Base-by-base conservation (phyloP, 306 rosid genomes). In the Hippophae tibetana region DNA sequence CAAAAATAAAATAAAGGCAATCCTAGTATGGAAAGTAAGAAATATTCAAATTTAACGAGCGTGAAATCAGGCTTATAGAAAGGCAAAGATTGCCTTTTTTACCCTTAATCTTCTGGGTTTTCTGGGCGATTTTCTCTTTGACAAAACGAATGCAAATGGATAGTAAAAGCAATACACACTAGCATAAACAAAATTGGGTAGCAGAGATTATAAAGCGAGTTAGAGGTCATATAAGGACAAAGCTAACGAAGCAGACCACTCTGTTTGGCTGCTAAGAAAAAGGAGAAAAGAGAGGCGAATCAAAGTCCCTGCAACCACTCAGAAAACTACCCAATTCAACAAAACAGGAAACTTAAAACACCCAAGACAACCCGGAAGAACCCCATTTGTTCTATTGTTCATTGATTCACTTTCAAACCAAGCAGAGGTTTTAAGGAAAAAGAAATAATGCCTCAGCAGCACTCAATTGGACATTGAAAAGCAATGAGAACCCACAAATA, bases 261-360 rank as follows among this genome's bases (percentile, higher is more conserved):
- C 68, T 50, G 64, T 60, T 67, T 74, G 69, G 69, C 13, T 67
- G 57, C 57, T 47, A 38, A 68, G 72, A 74, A 60, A 67, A 57
- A 61, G 11, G 44, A 48, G 64, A 13, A 38, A 52, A 6, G 67
- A 52, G 11, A 57, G 40, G 46, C 60, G 5, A 12, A 46, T 14
- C 42, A 58, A 31, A 51, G 27, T 13, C 40, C 43, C 48, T 25
- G 5, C 10, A 14, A 46, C 13, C 13, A 12, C 41, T 7, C 7
- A 3, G 47, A 46, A 54, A 27, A 58, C 13, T 9, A 3, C 11
- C 58, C 64, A 57, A 55, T 57, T 57, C 42, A 60, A 47, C 10
- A 44, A 61, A 46, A 13, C 51, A 6, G 45, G 56, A 12, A 47
- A n/a, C 12, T 40, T 18, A 42, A 6, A 9, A 66, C 9, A 10